Evolutionary conservation across 306 rosid genomes (phyloP).

Genomic region (Cucurbita argyrosperma): DNA sequence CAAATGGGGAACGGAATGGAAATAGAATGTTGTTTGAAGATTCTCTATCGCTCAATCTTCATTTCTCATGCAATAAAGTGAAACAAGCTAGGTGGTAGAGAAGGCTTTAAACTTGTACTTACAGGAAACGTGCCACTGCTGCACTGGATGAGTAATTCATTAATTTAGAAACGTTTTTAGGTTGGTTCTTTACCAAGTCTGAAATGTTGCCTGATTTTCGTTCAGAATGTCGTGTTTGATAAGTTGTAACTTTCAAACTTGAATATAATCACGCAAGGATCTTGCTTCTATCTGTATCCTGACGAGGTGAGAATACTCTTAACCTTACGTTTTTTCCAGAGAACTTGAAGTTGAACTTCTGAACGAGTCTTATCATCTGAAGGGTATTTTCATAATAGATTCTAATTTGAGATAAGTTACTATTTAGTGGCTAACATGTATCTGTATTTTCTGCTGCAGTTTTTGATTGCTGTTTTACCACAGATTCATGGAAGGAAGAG

Average conservation of each 20-base stretch:
- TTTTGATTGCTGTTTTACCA: conserved; percentile 76
- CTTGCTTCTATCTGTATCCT: neutral
- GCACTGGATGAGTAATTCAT: neutral
- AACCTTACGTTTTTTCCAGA: neutral
- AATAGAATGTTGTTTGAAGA: neutral
- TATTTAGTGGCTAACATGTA: neutral
- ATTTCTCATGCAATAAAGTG: neutral
- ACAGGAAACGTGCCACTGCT: neutral
- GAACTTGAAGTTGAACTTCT: neutral
- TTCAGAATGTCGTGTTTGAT: neutral
- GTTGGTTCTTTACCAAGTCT: neutral
- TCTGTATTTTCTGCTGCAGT: conserved; percentile 23
- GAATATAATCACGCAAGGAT: neutral
- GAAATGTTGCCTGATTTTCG: neutral
- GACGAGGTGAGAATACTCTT: neutral
- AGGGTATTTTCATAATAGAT: neutral
- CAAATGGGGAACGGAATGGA: neutral
- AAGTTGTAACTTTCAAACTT: neutral
- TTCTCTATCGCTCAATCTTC: neutral
- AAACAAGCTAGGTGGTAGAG: neutral
- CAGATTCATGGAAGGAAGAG: conserved; percentile 69
- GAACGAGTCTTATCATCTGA: neutral
- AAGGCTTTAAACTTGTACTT: neutral
- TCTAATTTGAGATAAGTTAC: neutral
- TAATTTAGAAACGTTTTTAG: neutral